Base-by-base conservation (phyloP, 2,329 filamentous ascomycete species). In the Colletotrichum spaethianum region DNA sequence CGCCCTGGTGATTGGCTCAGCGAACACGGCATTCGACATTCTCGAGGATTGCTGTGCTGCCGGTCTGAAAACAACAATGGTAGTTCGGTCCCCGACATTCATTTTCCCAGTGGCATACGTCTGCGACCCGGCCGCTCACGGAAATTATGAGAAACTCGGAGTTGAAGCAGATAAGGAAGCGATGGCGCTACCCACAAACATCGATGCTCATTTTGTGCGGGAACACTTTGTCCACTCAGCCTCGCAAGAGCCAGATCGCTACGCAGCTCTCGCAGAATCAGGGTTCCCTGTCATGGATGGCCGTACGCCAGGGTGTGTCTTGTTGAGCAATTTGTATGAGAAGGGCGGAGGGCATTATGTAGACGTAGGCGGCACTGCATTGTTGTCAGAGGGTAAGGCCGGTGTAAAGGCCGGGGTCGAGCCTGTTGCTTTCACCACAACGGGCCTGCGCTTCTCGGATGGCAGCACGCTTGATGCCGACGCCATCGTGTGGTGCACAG, bases 1-100 rank as follows among this genome's bases (percentile, higher is more conserved):
- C 2, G 80, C 79, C 16, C 59, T 80, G 12, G 75, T 83, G 16
- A 75, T 83, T 46, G 83, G 83, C 36, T 82, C 82, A 7, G 82
- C 81, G 26, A 84, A 84, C 71, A 82, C 81, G 1, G 83, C 80
- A 6, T 85, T 86, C 61, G 82, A 85, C 74, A 74, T 83, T 3
- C 74, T 81, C 28, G 76, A 79, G 23, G 80, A 83, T 67, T 82
- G 80, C 67, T 69, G 78, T 60, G 52, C 64, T 2, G 77, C 78
- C 4, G 78, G 78, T 2, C 74, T 82, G 1, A 26, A 74, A 28
- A 79, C 78, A 1, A 83, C 81, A 12, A 82, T 83, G 76, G 70
- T 79, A 2, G 79, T 73, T 12, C 79, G 82, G 1, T 82, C 81
- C 0, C 78, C 79, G 2, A 83, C 82, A 0, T 82, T 78, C 53